Conservation (phyloP, 805 yeast species). For the Metschnikowia lachancei region DNA sequence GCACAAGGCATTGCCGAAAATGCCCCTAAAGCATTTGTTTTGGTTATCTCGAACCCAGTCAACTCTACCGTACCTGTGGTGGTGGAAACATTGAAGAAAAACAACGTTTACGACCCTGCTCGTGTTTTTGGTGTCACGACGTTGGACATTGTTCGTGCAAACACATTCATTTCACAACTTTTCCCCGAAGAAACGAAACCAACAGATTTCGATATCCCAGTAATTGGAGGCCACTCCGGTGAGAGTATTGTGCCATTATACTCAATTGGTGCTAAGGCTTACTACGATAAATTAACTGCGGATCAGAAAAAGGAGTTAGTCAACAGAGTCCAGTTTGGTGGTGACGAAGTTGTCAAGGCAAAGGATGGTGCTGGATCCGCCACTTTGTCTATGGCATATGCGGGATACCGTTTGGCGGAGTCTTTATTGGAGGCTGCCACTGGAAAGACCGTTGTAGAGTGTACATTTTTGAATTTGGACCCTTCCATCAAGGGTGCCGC, state of each 20-base stretch:
- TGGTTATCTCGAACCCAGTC: conserved; percentile 90
- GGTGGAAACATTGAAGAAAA: conserved; percentile 69
- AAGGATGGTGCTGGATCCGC: conserved; percentile 95
- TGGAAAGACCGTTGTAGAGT: conserved; percentile 37
- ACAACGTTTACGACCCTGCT: conserved; percentile 66
- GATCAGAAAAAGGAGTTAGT: conserved; percentile 37
- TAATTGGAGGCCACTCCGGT: conserved; percentile 94
- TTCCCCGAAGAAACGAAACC: conserved; percentile 43
- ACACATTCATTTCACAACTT: conserved; percentile 68
- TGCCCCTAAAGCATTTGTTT: conserved; percentile 73
- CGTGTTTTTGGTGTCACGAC: conserved; percentile 86
- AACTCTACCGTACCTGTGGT: conserved; percentile 91
- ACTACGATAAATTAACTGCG: conserved; percentile 35
- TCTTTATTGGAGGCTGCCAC: conserved; percentile 37
- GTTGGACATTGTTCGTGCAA: conserved; percentile 83
- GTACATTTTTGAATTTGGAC: conserved; percentile 53
- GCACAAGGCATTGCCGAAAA: conserved; percentile 70
- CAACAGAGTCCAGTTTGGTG: conserved; percentile 59
- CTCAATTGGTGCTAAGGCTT: conserved; percentile 43
- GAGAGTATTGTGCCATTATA: conserved; percentile 89
- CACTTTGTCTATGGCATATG: conserved; percentile 93
- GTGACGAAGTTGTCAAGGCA: conserved; percentile 95
- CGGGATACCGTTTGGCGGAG: conserved; percentile 80
- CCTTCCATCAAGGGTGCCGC: conserved; percentile 48
- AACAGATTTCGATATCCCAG: conserved; percentile 62